Conservation (phyloP, 805 yeast species). For the Sungouiella thailandica region DNA sequence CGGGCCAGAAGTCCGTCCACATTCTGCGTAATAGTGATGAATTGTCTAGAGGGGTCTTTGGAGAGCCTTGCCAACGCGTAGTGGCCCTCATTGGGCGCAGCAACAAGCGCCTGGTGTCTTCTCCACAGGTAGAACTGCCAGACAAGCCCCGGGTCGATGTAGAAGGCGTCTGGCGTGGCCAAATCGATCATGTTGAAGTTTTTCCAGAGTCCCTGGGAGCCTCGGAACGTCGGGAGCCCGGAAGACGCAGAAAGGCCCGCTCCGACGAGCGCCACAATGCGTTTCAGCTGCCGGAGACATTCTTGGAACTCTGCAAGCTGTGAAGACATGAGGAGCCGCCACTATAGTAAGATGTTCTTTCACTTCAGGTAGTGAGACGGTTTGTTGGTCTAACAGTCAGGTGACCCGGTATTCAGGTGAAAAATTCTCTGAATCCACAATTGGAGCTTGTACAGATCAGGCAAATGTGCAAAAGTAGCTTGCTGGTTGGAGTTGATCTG, state of each 20-base stretch:
- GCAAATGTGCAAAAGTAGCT: too few species aligned
- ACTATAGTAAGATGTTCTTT: neutral
- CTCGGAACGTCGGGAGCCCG: slow-evolving; percentile 72
- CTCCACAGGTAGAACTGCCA: slow-evolving; percentile 85
- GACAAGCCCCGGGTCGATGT: slow-evolving; percentile 75
- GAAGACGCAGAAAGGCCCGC: slow-evolving; percentile 79
- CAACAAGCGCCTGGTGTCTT: slow-evolving; percentile 57
- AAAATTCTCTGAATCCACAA: too few species aligned
- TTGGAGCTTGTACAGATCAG: too few species aligned
- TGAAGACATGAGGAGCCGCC: slow-evolving; percentile 22
- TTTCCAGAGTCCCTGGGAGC: slow-evolving; percentile 72
- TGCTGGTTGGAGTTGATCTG: too few species aligned
- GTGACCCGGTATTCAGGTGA: too few species aligned
- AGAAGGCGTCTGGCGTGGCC: slow-evolving; percentile 90
- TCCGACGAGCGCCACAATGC: slow-evolving; percentile 65
- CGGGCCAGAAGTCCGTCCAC: slow-evolving; percentile 71
- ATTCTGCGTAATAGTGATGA: slow-evolving; percentile 75
- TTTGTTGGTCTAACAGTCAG: too few species aligned
- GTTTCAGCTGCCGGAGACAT: slow-evolving; percentile 39
- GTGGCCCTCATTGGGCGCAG: slow-evolving; percentile 74
- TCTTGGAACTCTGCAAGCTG: slow-evolving; percentile 45
- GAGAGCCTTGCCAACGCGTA: slow-evolving; percentile 62
- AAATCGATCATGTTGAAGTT: slow-evolving; percentile 74
- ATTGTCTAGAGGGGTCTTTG: slow-evolving; percentile 21
- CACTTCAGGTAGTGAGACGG: neutral